Percentiles rank a stretch among this genome's conserved stretches.
These are phyloP conservation scores for Chamaecyparis obtusa DNA, from an alignment of 75 land plant species.

Conservation along the genomic window DNA sequence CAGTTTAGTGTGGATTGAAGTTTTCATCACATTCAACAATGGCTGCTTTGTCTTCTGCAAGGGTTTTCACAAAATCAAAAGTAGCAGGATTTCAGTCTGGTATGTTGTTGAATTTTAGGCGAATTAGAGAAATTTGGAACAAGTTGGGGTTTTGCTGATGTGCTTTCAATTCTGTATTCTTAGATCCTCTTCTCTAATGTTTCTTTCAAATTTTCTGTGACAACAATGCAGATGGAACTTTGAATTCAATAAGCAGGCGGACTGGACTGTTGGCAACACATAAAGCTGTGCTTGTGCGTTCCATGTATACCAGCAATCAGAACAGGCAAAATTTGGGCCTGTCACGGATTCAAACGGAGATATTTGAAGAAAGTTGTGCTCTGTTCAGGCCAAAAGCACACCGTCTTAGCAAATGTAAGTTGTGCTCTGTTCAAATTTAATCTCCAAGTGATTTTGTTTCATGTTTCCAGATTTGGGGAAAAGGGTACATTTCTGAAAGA, in stretches of 20 bases:
- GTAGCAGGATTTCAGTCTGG: background rate
- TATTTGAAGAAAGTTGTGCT: background rate
- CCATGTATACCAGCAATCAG: background rate
- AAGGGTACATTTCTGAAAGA: background rate
- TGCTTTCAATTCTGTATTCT: no score
- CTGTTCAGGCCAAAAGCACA: background rate
- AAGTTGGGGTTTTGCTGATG: no score
- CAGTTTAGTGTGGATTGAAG: background rate
- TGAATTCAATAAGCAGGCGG: background rate
- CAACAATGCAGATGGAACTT: background rate
- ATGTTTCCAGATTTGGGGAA: background rate
- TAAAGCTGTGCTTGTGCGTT: background rate
- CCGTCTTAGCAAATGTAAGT: background rate
- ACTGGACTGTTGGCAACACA: background rate
- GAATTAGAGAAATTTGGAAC: background rate
- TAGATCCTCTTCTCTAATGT: background rate
- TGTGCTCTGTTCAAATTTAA: background rate
- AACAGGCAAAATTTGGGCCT: background rate
- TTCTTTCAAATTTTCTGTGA: background rate
- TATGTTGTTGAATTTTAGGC: background rate
- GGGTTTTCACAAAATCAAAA: background rate
- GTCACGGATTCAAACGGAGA: background rate
- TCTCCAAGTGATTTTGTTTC: background rate
- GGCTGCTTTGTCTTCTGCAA: background rate
- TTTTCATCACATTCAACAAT: background rate